Evolutionary conservation across 2,329 filamentous ascomycete species (phyloP), one percentile per base, ranked within the genome.

Genomic region (Aspergillus sp.): DNA sequence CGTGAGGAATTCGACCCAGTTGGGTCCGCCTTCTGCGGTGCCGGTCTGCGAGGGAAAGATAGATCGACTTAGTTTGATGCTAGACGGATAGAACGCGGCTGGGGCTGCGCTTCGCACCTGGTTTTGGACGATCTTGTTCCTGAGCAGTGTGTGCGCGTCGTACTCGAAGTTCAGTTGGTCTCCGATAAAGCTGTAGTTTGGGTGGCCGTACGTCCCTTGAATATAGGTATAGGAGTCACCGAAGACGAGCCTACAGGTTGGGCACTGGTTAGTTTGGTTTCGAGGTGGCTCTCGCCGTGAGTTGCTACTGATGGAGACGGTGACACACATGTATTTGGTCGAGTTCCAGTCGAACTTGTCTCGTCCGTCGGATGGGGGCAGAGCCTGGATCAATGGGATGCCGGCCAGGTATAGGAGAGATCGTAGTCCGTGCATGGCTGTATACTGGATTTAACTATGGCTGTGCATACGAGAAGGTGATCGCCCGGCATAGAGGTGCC

Each of bases 1-100:
- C 6, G 80, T 82, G 19, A 83, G 66, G 50, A 73, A 77, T 58
- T 82, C 78, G 4, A 81, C 72, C 79, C 79, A 83, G 50, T 82
- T 80, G 0, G 79, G 76, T 0, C 80, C 79, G 1, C 78, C 80
- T 49, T 78, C 76, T 16, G 79, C 78, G 0, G 77, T 79, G n/a
- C 67, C 67, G 2, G 73, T 76, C 56, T 77, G 74, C 36, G 35
- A 3, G 11, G 7, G 19, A 14, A 22, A 5, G 26, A 22, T 24
- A 42, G 33, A 47, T 52, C 9, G 45, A 17, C 11, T 42, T 4
- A 42, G 40, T 13, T 24, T 19, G 16, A 7, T 42, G 40, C 16
- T 24, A 11, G 40, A 6, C 16, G 4, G n/a, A 13, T 35, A 38
- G 14, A 17, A 38, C 35, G 11, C 22, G 26, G 16, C 17, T 16